These are phyloP conservation scores for Musa acuminata DNA, from an alignment of 176 grass and related monocot genomes.

Conservation along the genomic window DNA sequence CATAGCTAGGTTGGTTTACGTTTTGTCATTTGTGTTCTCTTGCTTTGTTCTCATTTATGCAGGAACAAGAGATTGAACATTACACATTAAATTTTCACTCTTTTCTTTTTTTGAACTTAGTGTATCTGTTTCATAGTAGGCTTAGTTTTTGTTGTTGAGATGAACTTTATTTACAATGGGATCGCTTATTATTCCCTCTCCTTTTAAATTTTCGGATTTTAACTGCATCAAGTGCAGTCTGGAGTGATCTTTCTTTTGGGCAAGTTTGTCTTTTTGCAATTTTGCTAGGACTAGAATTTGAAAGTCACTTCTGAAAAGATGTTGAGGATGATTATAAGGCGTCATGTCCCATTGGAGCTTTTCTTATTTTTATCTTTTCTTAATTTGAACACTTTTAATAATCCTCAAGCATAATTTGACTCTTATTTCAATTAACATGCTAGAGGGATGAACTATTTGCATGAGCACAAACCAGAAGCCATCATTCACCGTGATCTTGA, in stretches of 20 bases:
- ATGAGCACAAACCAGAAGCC: slow-evolving; percentile 77
- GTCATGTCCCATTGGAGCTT: neutral
- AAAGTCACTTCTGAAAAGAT: too few species aligned
- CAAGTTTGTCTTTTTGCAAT: too few species aligned
- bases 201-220: neutral
- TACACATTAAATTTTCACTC: neutral
- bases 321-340: too few species aligned
- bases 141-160: neutral
- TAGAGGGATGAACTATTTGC: slow-evolving; percentile 96
- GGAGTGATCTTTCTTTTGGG: too few species aligned
- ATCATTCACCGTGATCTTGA: slow-evolving; percentile 99
- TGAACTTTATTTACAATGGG: neutral
- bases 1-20: slow-evolving; percentile 65
- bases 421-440: slow-evolving; percentile 12
- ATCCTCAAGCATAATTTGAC: too few species aligned
- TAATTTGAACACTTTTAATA: neutral
- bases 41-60: neutral
- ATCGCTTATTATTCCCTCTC: neutral
- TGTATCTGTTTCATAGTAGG: neutral
- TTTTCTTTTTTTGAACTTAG: neutral
- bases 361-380: neutral
- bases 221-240: too few species aligned
- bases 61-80: neutral
- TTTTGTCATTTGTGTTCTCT: neutral
- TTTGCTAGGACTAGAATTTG: too few species aligned